phyloP scores from a whole-genome alignment of 73 alveolate species.

The Halteria grandinella region DNA sequence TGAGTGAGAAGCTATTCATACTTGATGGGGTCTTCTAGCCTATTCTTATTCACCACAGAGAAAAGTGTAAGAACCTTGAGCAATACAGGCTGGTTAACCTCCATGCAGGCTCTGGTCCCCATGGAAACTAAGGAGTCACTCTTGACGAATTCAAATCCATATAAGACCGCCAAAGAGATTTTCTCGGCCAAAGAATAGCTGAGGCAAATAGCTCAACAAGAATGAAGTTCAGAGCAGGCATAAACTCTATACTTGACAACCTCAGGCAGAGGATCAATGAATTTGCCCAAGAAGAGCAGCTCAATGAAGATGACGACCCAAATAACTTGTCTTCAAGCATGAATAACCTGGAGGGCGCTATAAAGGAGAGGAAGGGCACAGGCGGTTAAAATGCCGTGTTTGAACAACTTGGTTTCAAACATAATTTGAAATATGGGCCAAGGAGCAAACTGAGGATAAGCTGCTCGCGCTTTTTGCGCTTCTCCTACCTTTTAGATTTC shows the following conservation, averaged over 20 bases:
- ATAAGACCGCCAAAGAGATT: slow-evolving; percentile 64
- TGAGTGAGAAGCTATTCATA: slow-evolving; percentile 79
- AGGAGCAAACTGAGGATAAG: slow-evolving; percentile 79
- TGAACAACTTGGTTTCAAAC: slow-evolving; percentile 82
- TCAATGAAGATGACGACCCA: slow-evolving; percentile 30
- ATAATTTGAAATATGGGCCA: slow-evolving; percentile 78
- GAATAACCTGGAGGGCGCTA: slow-evolving; percentile 39
- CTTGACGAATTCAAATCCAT: slow-evolving; percentile 70
- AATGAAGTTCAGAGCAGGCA: slow-evolving; percentile 75
- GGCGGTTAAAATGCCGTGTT: slow-evolving; percentile 54
- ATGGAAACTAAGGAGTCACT: slow-evolving; percentile 62
- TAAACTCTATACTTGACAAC: slow-evolving; percentile 69
- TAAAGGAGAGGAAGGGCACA: slow-evolving; percentile 54
- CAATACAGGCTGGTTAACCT: slow-evolving; percentile 70
- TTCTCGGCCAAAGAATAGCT: slow-evolving; percentile 68
- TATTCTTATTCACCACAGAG: slow-evolving; percentile 64
- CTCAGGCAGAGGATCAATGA: slow-evolving; percentile 71
- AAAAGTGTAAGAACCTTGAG: slow-evolving; percentile 78
- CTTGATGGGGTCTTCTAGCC: slow-evolving; percentile 74
- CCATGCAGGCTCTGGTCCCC: too few relatives aligned
- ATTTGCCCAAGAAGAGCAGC: slow-evolving; percentile 72
- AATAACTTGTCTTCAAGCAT: slow-evolving; percentile 36
- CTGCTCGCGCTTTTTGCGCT: slow-evolving; percentile 80
- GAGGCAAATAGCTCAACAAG: slow-evolving; percentile 69
- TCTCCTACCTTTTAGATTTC: slow-evolving; percentile 82